Percentiles rank a stretch among this genome's conserved stretches.
These are phyloP conservation scores for Penicillium sp. DNA, from an alignment of 2,329 filamentous ascomycete genomes.

Conservation along the genomic window DNA sequence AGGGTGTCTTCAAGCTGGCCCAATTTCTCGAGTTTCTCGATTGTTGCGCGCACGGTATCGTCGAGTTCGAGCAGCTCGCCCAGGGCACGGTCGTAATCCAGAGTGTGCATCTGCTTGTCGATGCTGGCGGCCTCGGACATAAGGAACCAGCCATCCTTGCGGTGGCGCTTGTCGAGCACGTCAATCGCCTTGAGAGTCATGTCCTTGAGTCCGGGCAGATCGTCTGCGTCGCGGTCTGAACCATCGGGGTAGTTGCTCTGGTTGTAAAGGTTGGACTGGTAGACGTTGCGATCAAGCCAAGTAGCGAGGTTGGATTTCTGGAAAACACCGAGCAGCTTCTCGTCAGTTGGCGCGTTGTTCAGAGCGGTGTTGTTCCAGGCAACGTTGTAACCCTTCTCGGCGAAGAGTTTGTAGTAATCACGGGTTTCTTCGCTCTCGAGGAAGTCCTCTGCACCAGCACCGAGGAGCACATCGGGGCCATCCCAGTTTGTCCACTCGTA, in stretches of 20 bases:
- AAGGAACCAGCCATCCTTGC: slow-evolving; percentile 76
- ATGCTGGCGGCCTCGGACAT: slow-evolving; percentile 85
- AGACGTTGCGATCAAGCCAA: slow-evolving; percentile 84
- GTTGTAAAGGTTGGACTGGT: slow-evolving; percentile 65
- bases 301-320: slow-evolving; percentile 72
- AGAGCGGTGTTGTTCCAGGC: slow-evolving; percentile 74
- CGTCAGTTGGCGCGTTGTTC: slow-evolving; percentile 54
- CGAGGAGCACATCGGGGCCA: slow-evolving; percentile 79
- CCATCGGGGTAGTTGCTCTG: slow-evolving; percentile 70
- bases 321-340: slow-evolving; percentile 75
- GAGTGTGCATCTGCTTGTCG: slow-evolving; percentile 84
- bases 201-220: slow-evolving; percentile 80
- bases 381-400: slow-evolving; percentile 69
- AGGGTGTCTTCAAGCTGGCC: slow-evolving; percentile 72
- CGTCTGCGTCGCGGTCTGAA: slow-evolving; percentile 61
- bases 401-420: slow-evolving; percentile 70
- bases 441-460: slow-evolving; percentile 81
- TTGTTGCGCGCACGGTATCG: slow-evolving; percentile 74
- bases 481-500: slow-evolving; percentile 75
- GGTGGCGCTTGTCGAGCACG: slow-evolving; percentile 65
- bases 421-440: slow-evolving; percentile 58
- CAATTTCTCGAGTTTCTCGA: slow-evolving; percentile 66
- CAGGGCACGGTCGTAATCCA: slow-evolving; percentile 83
- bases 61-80: slow-evolving; percentile 84
- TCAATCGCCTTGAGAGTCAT: slow-evolving; percentile 88